These are phyloP conservation scores for Hibiscus tridactylites DNA, from an alignment of 345 rosid genomes.

Conservation along the genomic window DNA sequence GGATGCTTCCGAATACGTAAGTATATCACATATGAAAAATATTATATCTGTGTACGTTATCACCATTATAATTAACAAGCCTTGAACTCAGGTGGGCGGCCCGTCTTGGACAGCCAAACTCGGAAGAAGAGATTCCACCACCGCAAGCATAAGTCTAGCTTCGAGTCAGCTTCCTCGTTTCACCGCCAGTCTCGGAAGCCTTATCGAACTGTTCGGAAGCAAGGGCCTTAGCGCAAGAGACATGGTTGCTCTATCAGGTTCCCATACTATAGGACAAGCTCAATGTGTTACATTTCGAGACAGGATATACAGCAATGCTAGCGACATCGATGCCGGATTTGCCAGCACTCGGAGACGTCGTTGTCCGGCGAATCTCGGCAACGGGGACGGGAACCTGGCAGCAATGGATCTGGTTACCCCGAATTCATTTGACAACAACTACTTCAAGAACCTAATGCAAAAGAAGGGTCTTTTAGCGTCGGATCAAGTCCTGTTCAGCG, in stretches of 20 bases:
- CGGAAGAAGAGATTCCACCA: slow-evolving; percentile 45
- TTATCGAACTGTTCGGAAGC: slow-evolving; percentile 9
- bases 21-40: not conserved
- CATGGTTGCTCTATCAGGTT: slow-evolving; percentile 30
- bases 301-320: slow-evolving; percentile 37
- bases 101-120: slow-evolving; percentile 34
- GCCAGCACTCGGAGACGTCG: slow-evolving; percentile 31
- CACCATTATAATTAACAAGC: no score
- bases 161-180: slow-evolving; percentile 16
- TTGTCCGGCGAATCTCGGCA: slow-evolving; percentile 16
- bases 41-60: no score
- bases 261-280: slow-evolving; percentile 57
- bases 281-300: slow-evolving; percentile 35
- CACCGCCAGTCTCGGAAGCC: slow-evolving; percentile 5
- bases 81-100: slow-evolving; percentile 24
- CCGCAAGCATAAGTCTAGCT: slow-evolving; percentile 21
- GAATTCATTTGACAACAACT: slow-evolving; percentile 43
- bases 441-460: slow-evolving; percentile 40
- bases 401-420: slow-evolving; percentile 48
- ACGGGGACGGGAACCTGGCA: slow-evolving; percentile 23
- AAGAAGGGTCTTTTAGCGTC: slow-evolving; percentile 46
- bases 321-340: slow-evolving; percentile 38
- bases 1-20: slow-evolving; percentile 29
- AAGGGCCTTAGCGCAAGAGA: slow-evolving; percentile 31
- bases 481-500: slow-evolving; percentile 28